Evolutionary conservation across 345 rosid species (phyloP).

Genomic region (Anacardium occidentale): DNA sequence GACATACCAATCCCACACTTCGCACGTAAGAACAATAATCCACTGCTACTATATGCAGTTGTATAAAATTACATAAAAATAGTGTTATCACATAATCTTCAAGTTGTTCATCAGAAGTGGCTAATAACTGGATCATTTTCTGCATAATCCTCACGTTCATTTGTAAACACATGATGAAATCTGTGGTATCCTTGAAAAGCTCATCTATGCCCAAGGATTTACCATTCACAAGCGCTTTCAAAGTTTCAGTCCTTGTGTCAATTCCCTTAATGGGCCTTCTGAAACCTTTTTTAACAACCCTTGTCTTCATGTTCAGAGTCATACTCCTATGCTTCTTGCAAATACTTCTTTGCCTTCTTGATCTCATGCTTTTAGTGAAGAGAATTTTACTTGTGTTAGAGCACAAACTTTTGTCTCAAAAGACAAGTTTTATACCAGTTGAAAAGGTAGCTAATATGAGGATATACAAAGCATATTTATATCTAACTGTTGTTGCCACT

Average conservation of each 20-base stretch:
- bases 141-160: constrained; percentile 18
- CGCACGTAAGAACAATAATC: not conserved
- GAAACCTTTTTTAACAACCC: not conserved
- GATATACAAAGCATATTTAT: not conserved
- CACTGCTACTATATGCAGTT: constrained; percentile 2
- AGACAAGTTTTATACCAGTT: not conserved
- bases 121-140: constrained; percentile 3
- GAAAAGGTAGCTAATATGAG: not conserved
- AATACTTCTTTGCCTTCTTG: not conserved
- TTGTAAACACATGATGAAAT: constrained; percentile 15
- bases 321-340: not conserved
- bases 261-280: not conserved
- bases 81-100: too few species aligned
- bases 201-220: constrained; percentile 1
- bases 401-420: not conserved
- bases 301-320: not conserved
- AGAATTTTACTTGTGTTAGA: not conserved
- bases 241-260: not conserved
- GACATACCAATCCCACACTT: too few species aligned
- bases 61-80: too few species aligned
- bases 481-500: not conserved
- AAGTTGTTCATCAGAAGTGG: not conserved
- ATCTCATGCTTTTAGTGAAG: too few species aligned
- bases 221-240: constrained; percentile 9
- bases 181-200: constrained; percentile 15